Base-by-base conservation (phyloP, 108 stramenopile species). In the Pseudonitzschia multistriata region DNA sequence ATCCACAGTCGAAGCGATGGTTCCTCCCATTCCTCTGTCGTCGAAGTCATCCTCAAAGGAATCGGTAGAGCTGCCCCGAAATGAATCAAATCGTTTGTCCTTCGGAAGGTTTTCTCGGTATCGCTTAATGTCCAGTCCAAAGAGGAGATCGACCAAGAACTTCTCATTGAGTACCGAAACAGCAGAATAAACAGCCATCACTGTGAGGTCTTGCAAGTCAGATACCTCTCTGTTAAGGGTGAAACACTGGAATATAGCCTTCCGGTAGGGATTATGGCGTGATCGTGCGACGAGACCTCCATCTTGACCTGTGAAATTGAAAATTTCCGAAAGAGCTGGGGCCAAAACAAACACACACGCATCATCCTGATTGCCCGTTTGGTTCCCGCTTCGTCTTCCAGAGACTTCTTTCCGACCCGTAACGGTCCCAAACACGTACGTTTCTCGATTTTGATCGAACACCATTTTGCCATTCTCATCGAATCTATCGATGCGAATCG, bases 261-360 rank as follows among this genome's bases (percentile, higher is more conserved):
- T 73, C 48, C 85, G 81, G 60, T 85, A 85, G 15, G 85, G 81
- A 63, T 85, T 88, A 19, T 71, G 64, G 0, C 76, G 69, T 10
- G 81, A 71, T 40, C 59, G 65, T 8, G 81, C 76, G 24, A 77
- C 73, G 19, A 80, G 40, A 4, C 64, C 54, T 13, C 53, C 27
- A 61, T 77, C 77, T 15, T 79, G 63, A 27, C 74, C 74, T 15
- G 53, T 36, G 31, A 70, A 82, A 47, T 78, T 70, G 19, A 92
- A 48, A 56, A 92, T 81, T 45, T 88, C 85, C 10, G 83, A 70
- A 54, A 93, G 71, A 8, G 82, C 92, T 17, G 92, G 88, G 3
- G 89, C 76, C 36, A 93, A 66, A 25, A 93, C 88, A 70, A 90
- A 93, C 5, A 87, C 79, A 50, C 85, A 88, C 2, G 74, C 40